These are phyloP conservation scores for Dunaliella sp. DNA, from an alignment of 139 green algal genomes.

Conservation along the genomic window DNA sequence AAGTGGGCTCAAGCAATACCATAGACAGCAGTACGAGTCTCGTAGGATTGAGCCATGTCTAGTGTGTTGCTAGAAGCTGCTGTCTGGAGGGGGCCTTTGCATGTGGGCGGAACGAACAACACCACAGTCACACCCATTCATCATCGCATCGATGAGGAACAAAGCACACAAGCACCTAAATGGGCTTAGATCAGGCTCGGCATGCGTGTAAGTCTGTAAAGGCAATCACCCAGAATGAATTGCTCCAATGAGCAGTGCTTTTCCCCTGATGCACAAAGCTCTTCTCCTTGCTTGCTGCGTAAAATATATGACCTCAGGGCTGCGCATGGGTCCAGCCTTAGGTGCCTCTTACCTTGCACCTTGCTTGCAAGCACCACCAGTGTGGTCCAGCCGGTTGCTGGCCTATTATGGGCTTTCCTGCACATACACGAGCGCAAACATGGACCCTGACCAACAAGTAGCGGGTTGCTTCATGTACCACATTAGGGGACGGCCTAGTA, in stretches of 20 bases:
- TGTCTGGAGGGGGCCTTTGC: not conserved
- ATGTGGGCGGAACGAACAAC: not conserved
- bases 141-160: too few species aligned
- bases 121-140: too few species aligned
- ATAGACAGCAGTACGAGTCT: not conserved
- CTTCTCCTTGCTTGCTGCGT: not conserved
- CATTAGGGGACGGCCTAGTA: too few species aligned
- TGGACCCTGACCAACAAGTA: too few species aligned
- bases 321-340: not conserved
- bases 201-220: too few species aligned
- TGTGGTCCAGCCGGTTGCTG: constrained; percentile 15
- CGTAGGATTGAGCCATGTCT: not conserved
- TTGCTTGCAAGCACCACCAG: constrained; percentile 28
- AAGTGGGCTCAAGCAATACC: not conserved
- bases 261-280: too few species aligned
- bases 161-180: too few species aligned
- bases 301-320: not conserved
- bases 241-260: too few species aligned
- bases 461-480: too few species aligned
- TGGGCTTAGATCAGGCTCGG: too few species aligned
- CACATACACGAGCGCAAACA: too few species aligned
- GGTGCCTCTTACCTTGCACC: constrained; percentile 27
- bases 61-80: not conserved
- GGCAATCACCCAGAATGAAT: too few species aligned
- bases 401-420: not conserved